These are phyloP conservation scores for Reticulascus tulasneorum DNA, from an alignment of 2,329 filamentous ascomycete species.

Conservation along the genomic window DNA sequence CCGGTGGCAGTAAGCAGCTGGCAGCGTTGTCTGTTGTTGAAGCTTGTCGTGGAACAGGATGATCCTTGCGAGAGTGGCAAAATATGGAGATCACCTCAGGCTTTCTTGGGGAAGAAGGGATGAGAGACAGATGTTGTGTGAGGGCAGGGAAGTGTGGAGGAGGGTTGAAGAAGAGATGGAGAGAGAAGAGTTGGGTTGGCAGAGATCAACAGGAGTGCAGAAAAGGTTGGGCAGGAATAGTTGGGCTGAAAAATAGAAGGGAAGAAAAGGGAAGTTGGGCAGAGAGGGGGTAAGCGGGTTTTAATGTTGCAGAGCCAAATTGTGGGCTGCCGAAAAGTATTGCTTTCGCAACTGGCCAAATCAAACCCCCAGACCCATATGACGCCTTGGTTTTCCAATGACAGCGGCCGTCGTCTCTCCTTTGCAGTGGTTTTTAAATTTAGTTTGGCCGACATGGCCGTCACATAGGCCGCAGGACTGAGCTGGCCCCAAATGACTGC, in stretches of 20 bases:
- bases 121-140: constrained; percentile 9
- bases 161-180: constrained; percentile 12
- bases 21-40: constrained; percentile 6
- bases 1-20: constrained; percentile 8
- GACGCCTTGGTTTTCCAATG: too few species aligned
- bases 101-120: constrained; percentile 7
- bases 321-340: constrained; percentile 2
- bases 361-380: too few species aligned
- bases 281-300: constrained; percentile 34
- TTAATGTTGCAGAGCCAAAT: constrained; percentile 25
- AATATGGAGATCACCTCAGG: constrained; percentile 12
- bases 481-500: constrained; percentile 39
- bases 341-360: too few species aligned
- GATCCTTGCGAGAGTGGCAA: constrained; percentile 16
- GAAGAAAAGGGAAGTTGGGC: constrained; percentile 30
- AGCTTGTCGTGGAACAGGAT: constrained; percentile 10
- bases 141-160: constrained; percentile 12
- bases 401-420: too few species aligned
- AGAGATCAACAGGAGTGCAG: constrained; percentile 17
- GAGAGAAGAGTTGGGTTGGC: constrained; percentile 12
- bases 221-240: constrained; percentile 20
- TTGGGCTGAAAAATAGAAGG: constrained; percentile 33
- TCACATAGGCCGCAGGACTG: constrained; percentile 31
- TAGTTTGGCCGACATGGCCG: constrained; percentile 8
- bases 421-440: constrained; percentile 1